These are phyloP conservation scores for Tubosaeta sp. DNA, from an alignment of 768 basidiomycete genomes.

Conservation along the genomic window DNA sequence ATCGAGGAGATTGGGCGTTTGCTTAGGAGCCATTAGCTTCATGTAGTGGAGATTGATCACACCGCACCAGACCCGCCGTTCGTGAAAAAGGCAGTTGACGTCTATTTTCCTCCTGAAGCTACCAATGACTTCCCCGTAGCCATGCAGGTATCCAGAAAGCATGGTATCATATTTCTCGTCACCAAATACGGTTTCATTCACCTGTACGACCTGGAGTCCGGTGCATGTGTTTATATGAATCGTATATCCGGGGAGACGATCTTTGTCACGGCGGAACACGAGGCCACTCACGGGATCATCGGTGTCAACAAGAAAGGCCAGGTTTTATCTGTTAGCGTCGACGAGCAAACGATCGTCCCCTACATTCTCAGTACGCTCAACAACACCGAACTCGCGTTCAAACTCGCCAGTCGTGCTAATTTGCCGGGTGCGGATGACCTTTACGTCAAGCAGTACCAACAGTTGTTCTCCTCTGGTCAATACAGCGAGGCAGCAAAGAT, in stretches of 20 bases:
- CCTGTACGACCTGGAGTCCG: constrained; percentile 95
- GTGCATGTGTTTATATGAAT: constrained; percentile 99
- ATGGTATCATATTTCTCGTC: constrained; percentile 95
- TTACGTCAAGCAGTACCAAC: constrained; percentile 90
- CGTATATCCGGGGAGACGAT: constrained; percentile 99
- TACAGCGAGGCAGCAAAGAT: constrained; percentile 95
- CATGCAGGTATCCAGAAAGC: constrained; percentile 97
- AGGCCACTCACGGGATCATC: constrained; percentile 90
- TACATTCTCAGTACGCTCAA: constrained; percentile 92
- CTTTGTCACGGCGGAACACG: constrained; percentile 97
- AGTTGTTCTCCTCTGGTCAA: constrained; percentile 84
- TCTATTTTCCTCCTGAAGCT: constrained; percentile 98
- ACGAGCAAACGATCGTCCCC: constrained; percentile 93
- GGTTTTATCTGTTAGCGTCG: constrained; percentile 93
- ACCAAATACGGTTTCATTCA: constrained; percentile 99
- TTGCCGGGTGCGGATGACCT: constrained; percentile 97
- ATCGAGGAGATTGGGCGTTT: neutral
- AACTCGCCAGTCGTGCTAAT: constrained; percentile 92
- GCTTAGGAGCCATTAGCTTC: constrained; percentile 56
- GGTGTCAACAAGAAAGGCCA: constrained; percentile 99
- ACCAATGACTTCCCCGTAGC: constrained; percentile 98
- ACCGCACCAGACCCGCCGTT: constrained; percentile 88
- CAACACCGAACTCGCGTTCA: constrained; percentile 97
- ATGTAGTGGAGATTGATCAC: constrained; percentile 98
- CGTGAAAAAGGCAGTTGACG: constrained; percentile 96